phyloP scores from a whole-genome alignment of 139 green algal species.

The Edaphochlamys debaryana region DNA sequence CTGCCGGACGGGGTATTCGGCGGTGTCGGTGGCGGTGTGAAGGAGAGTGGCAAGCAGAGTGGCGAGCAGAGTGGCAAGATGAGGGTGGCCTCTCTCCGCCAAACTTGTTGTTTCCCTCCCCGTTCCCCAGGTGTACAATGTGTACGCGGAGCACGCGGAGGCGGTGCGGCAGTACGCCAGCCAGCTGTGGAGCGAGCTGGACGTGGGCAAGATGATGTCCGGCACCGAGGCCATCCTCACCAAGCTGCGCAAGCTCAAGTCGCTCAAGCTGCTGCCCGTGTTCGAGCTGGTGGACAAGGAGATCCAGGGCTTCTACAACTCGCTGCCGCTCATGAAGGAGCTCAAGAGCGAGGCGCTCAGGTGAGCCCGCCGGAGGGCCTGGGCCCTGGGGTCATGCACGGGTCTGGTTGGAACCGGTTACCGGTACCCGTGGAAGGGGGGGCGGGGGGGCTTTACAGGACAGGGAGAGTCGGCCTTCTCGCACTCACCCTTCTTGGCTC shows the following conservation, averaged over 20 bases:
- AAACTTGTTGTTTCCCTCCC: too few species aligned
- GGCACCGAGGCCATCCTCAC: slow-evolving; percentile 63
- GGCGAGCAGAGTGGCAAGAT: too few species aligned
- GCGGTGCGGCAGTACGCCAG: slow-evolving; percentile 67
- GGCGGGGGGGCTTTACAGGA: too few species aligned
- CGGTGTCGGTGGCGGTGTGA: too few species aligned
- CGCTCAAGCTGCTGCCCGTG: slow-evolving; percentile 70
- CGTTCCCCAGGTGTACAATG: slow-evolving; percentile 69
- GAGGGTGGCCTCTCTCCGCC: too few species aligned
- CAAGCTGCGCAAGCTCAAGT: slow-evolving; percentile 72
- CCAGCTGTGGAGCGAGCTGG: slow-evolving; percentile 86
- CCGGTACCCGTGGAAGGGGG: too few species aligned
- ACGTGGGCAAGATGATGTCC: slow-evolving; percentile 78
- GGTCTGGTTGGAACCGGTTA: too few species aligned
- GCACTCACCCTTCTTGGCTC: too few species aligned
- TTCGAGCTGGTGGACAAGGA: slow-evolving; percentile 76
- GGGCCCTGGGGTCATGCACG: too few species aligned
- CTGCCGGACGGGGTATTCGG: too few species aligned
- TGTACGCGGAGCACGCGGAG: slow-evolving; percentile 79
- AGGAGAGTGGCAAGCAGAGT: too few species aligned
- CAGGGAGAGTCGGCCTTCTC: too few species aligned
- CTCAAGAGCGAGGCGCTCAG: slow-evolving; percentile 85
- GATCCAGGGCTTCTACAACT: slow-evolving; percentile 82
- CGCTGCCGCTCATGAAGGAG: slow-evolving; percentile 86
- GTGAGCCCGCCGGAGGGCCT: slow-evolving; percentile 1